Evolutionary conservation across 148 eudicot species (phyloP).

Genomic region (Rhododendron ferrugineum): DNA sequence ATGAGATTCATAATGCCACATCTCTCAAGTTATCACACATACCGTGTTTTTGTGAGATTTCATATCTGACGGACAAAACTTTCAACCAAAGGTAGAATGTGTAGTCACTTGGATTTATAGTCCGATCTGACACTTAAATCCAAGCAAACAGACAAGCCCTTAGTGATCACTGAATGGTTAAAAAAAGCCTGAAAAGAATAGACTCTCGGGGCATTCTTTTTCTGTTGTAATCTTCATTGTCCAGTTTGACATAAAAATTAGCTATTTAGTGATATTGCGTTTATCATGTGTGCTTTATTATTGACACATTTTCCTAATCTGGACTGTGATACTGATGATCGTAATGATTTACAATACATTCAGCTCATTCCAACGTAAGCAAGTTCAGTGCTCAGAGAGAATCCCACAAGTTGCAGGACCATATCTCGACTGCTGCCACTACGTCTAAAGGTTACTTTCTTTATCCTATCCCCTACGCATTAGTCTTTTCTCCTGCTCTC

Average conservation of each 20-base stretch:
- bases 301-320: slow-evolving; percentile 7
- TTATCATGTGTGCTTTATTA: not conserved
- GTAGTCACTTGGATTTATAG: not conserved
- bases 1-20: not conserved
- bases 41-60: not conserved
- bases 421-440: slow-evolving; percentile 28
- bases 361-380: slow-evolving; percentile 58
- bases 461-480: not conserved
- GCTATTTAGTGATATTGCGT: not conserved
- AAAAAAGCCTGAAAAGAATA: too few species aligned
- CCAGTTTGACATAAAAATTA: not conserved
- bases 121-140: not conserved
- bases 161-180: not conserved
- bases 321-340: slow-evolving; percentile 1
- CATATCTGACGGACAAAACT: not conserved
- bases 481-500: not conserved
- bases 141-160: not conserved
- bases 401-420: slow-evolving; percentile 46
- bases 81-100: not conserved
- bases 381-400: slow-evolving; percentile 46
- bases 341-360: not conserved
- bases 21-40: not conserved
- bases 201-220: not conserved
- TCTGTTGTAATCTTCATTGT: not conserved
- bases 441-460: slow-evolving; percentile 36